A percentile compares a stretch with the other conserved stretches of the same genome.
These are phyloP conservation scores for Pyrenochaeta sp. DNA, from an alignment of 2,329 filamentous ascomycete genomes.

Conservation along the genomic window DNA sequence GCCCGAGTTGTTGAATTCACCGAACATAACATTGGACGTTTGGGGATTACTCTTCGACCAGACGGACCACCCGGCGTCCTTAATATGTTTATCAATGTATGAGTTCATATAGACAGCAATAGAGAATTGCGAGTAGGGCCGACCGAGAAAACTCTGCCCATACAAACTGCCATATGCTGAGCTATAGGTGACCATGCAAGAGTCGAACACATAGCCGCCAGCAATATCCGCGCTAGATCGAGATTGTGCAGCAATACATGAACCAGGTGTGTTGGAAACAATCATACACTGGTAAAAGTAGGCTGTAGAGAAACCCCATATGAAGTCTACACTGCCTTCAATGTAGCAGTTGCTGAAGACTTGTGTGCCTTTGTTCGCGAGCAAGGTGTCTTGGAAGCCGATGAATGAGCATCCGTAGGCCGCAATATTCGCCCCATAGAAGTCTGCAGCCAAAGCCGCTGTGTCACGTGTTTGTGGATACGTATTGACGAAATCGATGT, in stretches of 20 bases:
- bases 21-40: constrained; percentile 48
- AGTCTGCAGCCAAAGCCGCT: constrained; percentile 56
- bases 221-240: constrained; percentile 22
- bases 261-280: constrained; percentile 29
- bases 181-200: constrained; percentile 54
- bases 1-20: constrained; percentile 45
- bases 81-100: constrained; percentile 47
- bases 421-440: constrained; percentile 59
- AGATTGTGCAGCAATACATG: constrained; percentile 30
- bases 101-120: constrained; percentile 48
- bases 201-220: constrained; percentile 63
- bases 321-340: constrained; percentile 65
- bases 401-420: constrained; percentile 64
- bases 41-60: constrained; percentile 46
- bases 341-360: constrained; percentile 65
- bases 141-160: constrained; percentile 55
- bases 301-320: constrained; percentile 61
- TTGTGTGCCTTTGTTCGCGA: constrained; percentile 57
- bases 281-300: constrained; percentile 59
- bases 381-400: constrained; percentile 63
- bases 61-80: constrained; percentile 39
- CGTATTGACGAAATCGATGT: constrained; percentile 53
- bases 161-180: constrained; percentile 36
- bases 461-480: constrained; percentile 40
- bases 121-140: constrained; percentile 52